Conservation (phyloP, 1,284 basidiomycete genomes). For the Melampsora medusae region DNA sequence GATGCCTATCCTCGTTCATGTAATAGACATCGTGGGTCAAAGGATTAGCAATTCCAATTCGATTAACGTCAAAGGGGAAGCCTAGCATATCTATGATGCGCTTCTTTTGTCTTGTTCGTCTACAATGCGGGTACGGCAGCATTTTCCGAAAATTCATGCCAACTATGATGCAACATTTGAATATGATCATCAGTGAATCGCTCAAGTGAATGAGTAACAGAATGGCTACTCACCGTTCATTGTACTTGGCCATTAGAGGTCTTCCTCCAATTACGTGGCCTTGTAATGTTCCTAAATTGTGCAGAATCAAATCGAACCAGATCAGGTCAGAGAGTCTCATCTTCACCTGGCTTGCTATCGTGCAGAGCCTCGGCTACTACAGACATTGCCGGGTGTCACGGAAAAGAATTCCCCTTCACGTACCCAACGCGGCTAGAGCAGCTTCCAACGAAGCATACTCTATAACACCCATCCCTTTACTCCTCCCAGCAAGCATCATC, state of each 20-base stretch:
- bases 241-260: conserved; percentile 43
- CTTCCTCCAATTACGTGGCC: conserved; percentile 40
- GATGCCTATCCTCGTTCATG: no score
- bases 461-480: conserved; percentile 45
- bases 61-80: no score
- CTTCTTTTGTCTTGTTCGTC: no score
- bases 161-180: conserved; percentile 10
- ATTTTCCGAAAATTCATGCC: conserved; percentile 42
- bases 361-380: no score
- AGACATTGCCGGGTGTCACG: no score
- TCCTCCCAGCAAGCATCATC: conserved; percentile 30
- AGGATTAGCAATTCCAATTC: no score
- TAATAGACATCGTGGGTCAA: no score
- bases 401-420: background rate
- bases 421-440: conserved; percentile 37
- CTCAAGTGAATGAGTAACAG: background rate
- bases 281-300: conserved; percentile 30
- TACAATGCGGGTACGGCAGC: background rate
- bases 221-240: conserved; percentile 34
- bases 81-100: no score
- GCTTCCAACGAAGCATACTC: conserved; percentile 42
- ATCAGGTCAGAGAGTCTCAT: background rate
- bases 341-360: no score
- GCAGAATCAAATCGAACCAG: background rate
- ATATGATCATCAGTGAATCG: background rate